phyloP scores from a whole-genome alignment of 805 yeast genomes.

The Kodamaea neixiangensis region DNA sequence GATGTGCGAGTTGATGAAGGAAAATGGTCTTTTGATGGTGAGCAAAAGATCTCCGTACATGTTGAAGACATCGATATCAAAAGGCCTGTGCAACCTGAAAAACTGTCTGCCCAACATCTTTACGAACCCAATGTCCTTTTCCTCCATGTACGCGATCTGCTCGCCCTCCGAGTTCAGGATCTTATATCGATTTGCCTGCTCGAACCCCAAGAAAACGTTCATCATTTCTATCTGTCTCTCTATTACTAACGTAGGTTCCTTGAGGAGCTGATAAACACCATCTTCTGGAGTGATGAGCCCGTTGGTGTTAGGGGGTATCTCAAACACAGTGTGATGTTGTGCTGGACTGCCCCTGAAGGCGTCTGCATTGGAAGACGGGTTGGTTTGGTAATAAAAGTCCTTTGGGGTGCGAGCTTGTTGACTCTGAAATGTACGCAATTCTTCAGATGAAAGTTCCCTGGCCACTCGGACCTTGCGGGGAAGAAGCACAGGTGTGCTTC shows the following conservation, averaged over 20 bases:
- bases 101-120: slow-evolving; percentile 80
- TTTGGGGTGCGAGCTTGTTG: slow-evolving; percentile 14
- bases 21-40: slow-evolving; percentile 79
- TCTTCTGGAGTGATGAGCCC: slow-evolving; percentile 58
- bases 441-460: slow-evolving; percentile 25
- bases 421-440: slow-evolving; percentile 4
- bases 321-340: slow-evolving; percentile 33
- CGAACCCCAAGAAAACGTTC: slow-evolving; percentile 86
- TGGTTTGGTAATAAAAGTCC: slow-evolving; percentile 27
- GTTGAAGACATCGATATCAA: slow-evolving; percentile 70
- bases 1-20: slow-evolving; percentile 86
- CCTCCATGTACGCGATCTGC: slow-evolving; percentile 77
- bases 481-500: background rate
- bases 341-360: slow-evolving; percentile 28
- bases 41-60: slow-evolving; percentile 58
- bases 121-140: slow-evolving; percentile 70
- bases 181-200: slow-evolving; percentile 81
- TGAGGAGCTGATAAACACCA: slow-evolving; percentile 61
- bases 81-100: slow-evolving; percentile 84
- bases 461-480: slow-evolving; percentile 27
- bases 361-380: slow-evolving; percentile 27
- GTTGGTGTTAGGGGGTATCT: slow-evolving; percentile 42
- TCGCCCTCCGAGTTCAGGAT: slow-evolving; percentile 74
- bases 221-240: slow-evolving; percentile 87
- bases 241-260: slow-evolving; percentile 81